Evolutionary conservation across 768 basidiomycete genomes (phyloP).

Genomic region (Holtermannia corniformis): DNA sequence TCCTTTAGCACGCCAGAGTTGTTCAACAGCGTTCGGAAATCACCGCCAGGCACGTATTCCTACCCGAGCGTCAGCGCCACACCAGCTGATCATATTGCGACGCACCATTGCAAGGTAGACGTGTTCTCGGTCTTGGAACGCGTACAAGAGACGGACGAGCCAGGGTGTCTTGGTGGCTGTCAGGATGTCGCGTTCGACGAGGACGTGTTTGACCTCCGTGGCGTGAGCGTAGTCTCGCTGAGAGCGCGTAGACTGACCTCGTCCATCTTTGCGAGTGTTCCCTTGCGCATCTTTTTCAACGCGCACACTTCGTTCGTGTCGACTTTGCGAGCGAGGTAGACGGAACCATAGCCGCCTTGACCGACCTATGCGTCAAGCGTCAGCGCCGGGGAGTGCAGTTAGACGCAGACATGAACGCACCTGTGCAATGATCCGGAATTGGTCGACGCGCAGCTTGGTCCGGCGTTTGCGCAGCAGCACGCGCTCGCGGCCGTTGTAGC

Average conservation of each 20-base stretch:
- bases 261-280: constrained; percentile 94
- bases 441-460: constrained; percentile 82
- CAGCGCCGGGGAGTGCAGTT: neutral
- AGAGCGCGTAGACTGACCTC: too few species aligned
- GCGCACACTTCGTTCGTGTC: constrained; percentile 96
- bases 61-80: neutral
- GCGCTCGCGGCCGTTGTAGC: constrained; percentile 87
- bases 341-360: constrained; percentile 97
- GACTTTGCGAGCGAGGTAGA: constrained; percentile 86
- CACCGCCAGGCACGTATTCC: constrained; percentile 96
- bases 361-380: constrained; percentile 64
- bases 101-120: constrained; percentile 86
- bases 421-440: constrained; percentile 97
- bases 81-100: too few species aligned
- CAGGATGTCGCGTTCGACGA: constrained; percentile 94
- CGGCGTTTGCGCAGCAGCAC: constrained; percentile 85
- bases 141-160: constrained; percentile 88
- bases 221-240: constrained; percentile 47
- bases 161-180: constrained; percentile 96
- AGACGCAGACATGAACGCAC: constrained; percentile 1
- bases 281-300: constrained; percentile 93
- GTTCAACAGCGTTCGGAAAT: constrained; percentile 93
- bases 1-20: constrained; percentile 97
- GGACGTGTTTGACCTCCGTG: constrained; percentile 96
- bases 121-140: constrained; percentile 83